phyloP scores from a whole-genome alignment of 345 rosid genomes.

The Lepidium africanum region DNA sequence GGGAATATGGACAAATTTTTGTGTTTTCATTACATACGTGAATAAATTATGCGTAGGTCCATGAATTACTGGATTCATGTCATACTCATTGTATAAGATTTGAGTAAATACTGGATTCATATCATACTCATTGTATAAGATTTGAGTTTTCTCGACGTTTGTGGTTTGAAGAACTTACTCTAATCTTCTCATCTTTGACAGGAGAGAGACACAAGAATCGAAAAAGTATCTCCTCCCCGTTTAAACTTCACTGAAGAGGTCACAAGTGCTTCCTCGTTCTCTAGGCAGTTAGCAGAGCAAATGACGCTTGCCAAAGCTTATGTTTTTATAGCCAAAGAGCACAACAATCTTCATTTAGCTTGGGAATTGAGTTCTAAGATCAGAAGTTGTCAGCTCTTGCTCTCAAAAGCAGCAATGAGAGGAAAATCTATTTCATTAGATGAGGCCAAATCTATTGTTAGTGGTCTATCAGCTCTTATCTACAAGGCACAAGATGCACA shows the following conservation, averaged over 20 bases:
- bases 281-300: constrained; percentile 85
- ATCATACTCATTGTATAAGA: background rate
- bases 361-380: constrained; percentile 92
- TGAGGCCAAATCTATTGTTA: constrained; percentile 76
- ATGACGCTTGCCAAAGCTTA: constrained; percentile 95
- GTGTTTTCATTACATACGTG: background rate
- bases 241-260: constrained; percentile 71
- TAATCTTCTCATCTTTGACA: constrained; percentile 24
- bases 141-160: background rate
- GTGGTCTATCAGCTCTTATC: constrained; percentile 60
- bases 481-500: constrained; percentile 88
- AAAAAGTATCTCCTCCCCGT: constrained; percentile 31
- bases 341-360: constrained; percentile 79
- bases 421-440: constrained; percentile 56
- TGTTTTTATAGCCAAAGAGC: constrained; percentile 92
- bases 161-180: constrained; percentile 17
- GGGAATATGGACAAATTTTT: background rate
- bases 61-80: background rate
- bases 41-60: background rate
- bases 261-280: constrained; percentile 65
- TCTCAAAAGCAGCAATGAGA: constrained; percentile 87
- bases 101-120: background rate
- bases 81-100: background rate
- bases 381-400: constrained; percentile 79
- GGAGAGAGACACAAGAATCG: constrained; percentile 47